Base-by-base conservation (phyloP, 805 yeast species). In the Ogataea paradorogensis region DNA sequence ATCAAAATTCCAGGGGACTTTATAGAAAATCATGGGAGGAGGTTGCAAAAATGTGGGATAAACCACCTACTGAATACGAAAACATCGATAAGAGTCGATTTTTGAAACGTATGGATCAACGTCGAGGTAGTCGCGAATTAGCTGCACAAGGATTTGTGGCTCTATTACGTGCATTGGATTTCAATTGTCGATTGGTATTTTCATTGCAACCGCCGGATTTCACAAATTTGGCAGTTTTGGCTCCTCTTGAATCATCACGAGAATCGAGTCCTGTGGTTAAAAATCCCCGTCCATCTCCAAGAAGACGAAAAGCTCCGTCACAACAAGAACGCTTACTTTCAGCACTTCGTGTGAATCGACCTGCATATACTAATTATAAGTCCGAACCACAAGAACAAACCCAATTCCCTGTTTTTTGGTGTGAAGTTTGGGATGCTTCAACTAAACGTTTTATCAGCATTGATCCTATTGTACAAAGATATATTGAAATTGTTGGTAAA, bases 201-300 rank as follows among this genome's bases (percentile, higher is more conserved):
- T 90, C 96, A 0, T 55, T 90, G 23, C 99, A 93, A 56, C 93
- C 96, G 0, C 90, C 96, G 0, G 96, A 93, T 57, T 85, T 80
- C 48, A 81, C 89, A 0, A 64, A 64, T 40, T 47, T 56, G 36
- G 46, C 58, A 2, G 58, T 38, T 9, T 18, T 38, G 15, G 31
- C 43, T 2, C 34, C 27, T 3, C 33, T 42, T n/a, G 44, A 42
- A 8, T 16, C 49, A 27, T 18, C 34, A 10, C 53, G 35, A 7
- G 44, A 38, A n/a, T 30, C 33, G n/a, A 13, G 45, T 6, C 32
- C 47, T 5, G 16, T 42, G 1, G 10, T 32, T 8, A 32, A 23
- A 4, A 15, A 30, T 7, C 38, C 36, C 38, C 25, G 42, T 30
- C 15, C 36, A 1, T 5, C 41, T 3, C 38, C 42, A n/a, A 41